Conservation (phyloP, 805 yeast species). For the Ogataea siamensis region DNA sequence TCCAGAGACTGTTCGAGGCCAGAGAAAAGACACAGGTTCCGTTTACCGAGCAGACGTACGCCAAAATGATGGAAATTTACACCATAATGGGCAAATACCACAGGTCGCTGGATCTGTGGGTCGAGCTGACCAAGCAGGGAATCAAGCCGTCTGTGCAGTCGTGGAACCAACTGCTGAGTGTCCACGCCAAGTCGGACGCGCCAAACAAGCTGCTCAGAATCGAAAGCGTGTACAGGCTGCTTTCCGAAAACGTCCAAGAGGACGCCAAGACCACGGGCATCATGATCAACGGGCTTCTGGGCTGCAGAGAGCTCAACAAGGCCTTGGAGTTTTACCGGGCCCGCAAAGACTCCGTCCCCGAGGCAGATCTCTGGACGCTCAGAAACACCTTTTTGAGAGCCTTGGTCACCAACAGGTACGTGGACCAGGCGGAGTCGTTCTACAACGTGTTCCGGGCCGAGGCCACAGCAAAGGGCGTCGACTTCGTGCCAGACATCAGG, state of each 20-base stretch:
- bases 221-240: constrained; percentile 35
- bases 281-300: constrained; percentile 47
- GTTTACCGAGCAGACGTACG: constrained; percentile 41
- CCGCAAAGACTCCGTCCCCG: constrained; percentile 33
- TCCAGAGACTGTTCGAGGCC: constrained; percentile 21
- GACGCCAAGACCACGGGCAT: constrained; percentile 48
- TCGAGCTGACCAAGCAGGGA: constrained; percentile 41
- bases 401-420: constrained; percentile 38
- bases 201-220: constrained; percentile 36
- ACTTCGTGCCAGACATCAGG: constrained; percentile 42
- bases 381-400: constrained; percentile 48
- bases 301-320: constrained; percentile 39
- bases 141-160: constrained; percentile 31
- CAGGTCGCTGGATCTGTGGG: constrained; percentile 49
- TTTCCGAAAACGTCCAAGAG: constrained; percentile 37
- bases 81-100: constrained; percentile 36
- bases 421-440: constrained; percentile 40
- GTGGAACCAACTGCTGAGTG: constrained; percentile 58
- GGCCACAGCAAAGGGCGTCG: constrained; percentile 26
- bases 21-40: constrained; percentile 31
- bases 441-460: constrained; percentile 28
- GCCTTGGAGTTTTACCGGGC: constrained; percentile 39
- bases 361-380: constrained; percentile 38
- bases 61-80: constrained; percentile 46
- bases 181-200: constrained; percentile 28